phyloP scores from a whole-genome alignment of 768 basidiomycete species.

The Suillus subluteus region DNA sequence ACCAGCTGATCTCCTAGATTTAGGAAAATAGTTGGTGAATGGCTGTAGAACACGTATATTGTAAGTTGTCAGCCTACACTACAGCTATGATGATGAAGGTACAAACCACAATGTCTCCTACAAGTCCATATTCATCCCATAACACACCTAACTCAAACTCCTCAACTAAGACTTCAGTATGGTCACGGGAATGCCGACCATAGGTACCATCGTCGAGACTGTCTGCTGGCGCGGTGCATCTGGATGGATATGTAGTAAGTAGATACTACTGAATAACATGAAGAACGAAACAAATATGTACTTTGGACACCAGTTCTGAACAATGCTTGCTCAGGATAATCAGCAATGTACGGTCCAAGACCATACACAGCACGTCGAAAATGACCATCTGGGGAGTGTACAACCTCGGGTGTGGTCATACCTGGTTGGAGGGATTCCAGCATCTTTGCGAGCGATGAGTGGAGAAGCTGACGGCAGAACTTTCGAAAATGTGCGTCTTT shows the following conservation, averaged over 20 bases:
- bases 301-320: too few relatives aligned
- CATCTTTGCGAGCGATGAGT: background rate
- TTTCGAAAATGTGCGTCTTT: background rate
- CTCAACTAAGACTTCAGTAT: background rate
- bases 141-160: background rate
- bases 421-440: background rate
- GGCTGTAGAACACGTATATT: too few relatives aligned
- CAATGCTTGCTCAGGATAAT: too few relatives aligned
- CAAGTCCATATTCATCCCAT: conserved; percentile 40
- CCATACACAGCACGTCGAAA: too few relatives aligned
- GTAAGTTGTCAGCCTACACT: too few relatives aligned
- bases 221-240: background rate
- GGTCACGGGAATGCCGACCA: background rate
- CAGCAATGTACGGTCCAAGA: too few relatives aligned
- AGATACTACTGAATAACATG: too few relatives aligned
- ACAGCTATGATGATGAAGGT: background rate
- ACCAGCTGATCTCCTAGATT: too few relatives aligned
- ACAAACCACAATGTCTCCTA: conserved; percentile 37
- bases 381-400: too few relatives aligned
- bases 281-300: too few relatives aligned
- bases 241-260: background rate
- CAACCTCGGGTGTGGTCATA: background rate
- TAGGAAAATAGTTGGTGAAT: too few relatives aligned
- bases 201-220: background rate
- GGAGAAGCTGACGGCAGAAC: too few relatives aligned